Percentiles rank a stretch among this genome's conserved stretches.
Evolutionary conservation across 441 rosid genomes (phyloP).

Genomic region (Mallotus japonicus): DNA sequence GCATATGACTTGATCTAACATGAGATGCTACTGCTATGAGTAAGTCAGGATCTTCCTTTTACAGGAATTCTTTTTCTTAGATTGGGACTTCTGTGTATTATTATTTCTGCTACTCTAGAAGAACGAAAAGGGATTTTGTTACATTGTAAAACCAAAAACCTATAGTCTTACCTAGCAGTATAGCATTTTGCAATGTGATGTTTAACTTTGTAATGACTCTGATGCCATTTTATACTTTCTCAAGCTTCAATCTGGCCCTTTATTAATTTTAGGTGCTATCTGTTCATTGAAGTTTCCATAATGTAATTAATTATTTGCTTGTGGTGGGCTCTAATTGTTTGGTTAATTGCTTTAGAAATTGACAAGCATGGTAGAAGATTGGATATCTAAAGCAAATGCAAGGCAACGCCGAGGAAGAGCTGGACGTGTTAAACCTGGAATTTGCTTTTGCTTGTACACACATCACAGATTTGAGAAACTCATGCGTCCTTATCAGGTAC

Average conservation of each 20-base stretch:
- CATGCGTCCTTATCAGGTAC: constrained; percentile 91
- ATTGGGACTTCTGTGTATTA: not conserved
- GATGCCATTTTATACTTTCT: not conserved
- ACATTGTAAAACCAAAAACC: not conserved
- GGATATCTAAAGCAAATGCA: constrained; percentile 94
- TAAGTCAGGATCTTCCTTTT: not conserved
- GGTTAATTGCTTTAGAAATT: constrained; percentile 56
- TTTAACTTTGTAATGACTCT: constrained; percentile 2
- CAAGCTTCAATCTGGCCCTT: constrained; percentile 2
- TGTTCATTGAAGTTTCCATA: not conserved
- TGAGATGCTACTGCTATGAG: not conserved
- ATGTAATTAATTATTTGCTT: not conserved
- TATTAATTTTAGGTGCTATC: not conserved
- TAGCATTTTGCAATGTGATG: not conserved
- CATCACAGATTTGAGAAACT: constrained; percentile 72
- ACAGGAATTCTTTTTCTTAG: constrained; percentile 1
- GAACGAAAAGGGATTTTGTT: not conserved
- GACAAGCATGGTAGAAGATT: constrained; percentile 96
- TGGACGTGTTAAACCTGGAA: constrained; percentile 95
- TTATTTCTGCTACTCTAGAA: not conserved
- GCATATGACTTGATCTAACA: constrained; percentile 6
- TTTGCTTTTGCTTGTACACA: constrained; percentile 80
- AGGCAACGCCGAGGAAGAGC: constrained; percentile 93
- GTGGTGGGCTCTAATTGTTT: constrained; percentile 19
- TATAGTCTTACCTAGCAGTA: not conserved